Conservation (phyloP, 2,329 filamentous ascomycete genomes). For the Mariannaea elegans region DNA sequence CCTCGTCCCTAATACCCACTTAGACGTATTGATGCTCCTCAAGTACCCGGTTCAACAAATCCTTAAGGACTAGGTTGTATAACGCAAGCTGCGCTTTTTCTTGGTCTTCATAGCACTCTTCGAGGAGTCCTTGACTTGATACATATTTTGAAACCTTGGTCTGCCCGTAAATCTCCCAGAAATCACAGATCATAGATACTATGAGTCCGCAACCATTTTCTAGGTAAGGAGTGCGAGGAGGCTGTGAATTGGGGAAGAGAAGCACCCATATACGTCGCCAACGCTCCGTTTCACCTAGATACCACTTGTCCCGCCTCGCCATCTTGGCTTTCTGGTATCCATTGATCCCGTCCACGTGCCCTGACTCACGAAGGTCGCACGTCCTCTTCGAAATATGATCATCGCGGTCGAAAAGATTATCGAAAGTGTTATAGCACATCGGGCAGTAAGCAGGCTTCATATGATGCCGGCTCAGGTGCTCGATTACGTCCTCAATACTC, state of each 20-base stretch:
- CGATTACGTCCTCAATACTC: background rate
- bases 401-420: background rate
- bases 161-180: no score
- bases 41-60: no score
- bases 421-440: background rate
- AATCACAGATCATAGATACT: no score
- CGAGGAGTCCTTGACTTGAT: no score
- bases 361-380: background rate
- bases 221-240: background rate
- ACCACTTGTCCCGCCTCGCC: background rate
- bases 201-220: no score
- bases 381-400: background rate
- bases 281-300: background rate
- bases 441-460: slow-evolving; percentile 7
- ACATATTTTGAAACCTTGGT: no score
- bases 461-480: background rate
- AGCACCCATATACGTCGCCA: background rate
- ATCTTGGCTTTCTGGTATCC: background rate
- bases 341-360: background rate
- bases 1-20: no score
- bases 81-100: no score
- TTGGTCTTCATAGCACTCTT: no score
- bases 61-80: no score
- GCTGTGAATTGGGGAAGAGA: background rate
- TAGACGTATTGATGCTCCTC: no score